Evolutionary conservation across 2,329 filamentous ascomycete species (phyloP), one percentile per base, ranked within the genome.

Genomic region (Nectriaceae sp.): DNA sequence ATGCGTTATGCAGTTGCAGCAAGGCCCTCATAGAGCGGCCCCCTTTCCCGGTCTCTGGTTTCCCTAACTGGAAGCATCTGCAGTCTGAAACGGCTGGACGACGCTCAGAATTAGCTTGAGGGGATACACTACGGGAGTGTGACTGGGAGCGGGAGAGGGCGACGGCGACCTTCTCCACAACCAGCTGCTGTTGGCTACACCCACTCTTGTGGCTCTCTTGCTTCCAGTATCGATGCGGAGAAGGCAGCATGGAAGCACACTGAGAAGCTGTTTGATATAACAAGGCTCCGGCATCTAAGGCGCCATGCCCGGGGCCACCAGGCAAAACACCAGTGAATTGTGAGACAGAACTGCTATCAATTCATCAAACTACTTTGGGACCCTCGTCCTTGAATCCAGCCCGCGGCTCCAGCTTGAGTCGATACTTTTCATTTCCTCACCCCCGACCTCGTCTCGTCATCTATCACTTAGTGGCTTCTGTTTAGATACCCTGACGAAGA

Each of bases 381-480:
- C 43, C 53, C 44, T 54, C 52, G 39, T 50, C 48, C 42, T 57
- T 55, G 45, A 16, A 44, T 43, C 42, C 22, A 41, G 16, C 26
- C 40, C 46, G 52, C 55, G 46, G 41, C 46, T 54, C 44, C 41
- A 46, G 47, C 16, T 44, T 50, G 52, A 54, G 45, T 45, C 44
- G 44, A 44, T 40, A 42, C 45, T 47, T 42, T 21, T 38, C 24
- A 38, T 40, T 48, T 40, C 35, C 41, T 51, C 50, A 43, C 36
- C 18, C 49, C 40, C 49, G 35, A 45, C 42, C 22, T 44, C 41
- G 56, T 52, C 40, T 53, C 26, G 58, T 63, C 58, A 63, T 59
- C 54, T 63, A 52, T 63, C 60, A 63, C 48, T 60, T 60, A 42
- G 60, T 63, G 59, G 60, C 60, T 51, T 61, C 50, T 47, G 41